These are phyloP conservation scores for Prunus armeniaca DNA, from an alignment of 306 rosid genomes.

Conservation along the genomic window DNA sequence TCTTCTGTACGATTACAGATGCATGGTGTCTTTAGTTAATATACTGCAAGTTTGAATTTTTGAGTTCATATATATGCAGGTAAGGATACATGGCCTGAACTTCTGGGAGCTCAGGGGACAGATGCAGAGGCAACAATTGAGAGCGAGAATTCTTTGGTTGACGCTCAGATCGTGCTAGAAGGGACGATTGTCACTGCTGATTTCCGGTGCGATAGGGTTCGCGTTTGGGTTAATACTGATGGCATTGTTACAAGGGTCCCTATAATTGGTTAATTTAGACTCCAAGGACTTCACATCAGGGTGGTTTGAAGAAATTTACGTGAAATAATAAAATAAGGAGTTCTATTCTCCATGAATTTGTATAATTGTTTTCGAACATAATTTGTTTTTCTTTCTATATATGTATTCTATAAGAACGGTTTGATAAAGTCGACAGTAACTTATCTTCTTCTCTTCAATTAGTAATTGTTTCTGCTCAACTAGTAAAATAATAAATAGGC, in stretches of 20 bases:
- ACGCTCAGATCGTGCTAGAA: slow-evolving; percentile 21
- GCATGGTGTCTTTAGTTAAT: no score
- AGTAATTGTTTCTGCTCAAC: neutral
- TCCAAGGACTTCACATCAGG: neutral
- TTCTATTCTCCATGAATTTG: neutral
- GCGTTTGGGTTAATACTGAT: slow-evolving; percentile 37
- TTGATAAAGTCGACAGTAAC: neutral
- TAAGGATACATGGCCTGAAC: slow-evolving; percentile 59
- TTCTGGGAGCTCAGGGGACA: slow-evolving; percentile 40
- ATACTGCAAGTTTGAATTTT: no score
- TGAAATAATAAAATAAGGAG: neutral
- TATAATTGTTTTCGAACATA: neutral
- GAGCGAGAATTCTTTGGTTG: slow-evolving; percentile 32
- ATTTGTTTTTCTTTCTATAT: neutral
- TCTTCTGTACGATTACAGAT: no score
- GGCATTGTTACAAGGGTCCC: slow-evolving; percentile 39
- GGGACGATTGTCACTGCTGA: slow-evolving; percentile 31
- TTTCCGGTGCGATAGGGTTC: slow-evolving; percentile 49
- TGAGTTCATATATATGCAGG: neutral
- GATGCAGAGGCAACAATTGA: slow-evolving; percentile 33
- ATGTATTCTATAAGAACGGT: neutral
- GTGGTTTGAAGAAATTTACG: neutral
- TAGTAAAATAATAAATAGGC: neutral
- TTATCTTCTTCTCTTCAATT: neutral
- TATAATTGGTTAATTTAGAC: slow-evolving; percentile 25